Evolutionary conservation across 306 rosid species (phyloP).

Genomic region (Inga oerstediana): DNA sequence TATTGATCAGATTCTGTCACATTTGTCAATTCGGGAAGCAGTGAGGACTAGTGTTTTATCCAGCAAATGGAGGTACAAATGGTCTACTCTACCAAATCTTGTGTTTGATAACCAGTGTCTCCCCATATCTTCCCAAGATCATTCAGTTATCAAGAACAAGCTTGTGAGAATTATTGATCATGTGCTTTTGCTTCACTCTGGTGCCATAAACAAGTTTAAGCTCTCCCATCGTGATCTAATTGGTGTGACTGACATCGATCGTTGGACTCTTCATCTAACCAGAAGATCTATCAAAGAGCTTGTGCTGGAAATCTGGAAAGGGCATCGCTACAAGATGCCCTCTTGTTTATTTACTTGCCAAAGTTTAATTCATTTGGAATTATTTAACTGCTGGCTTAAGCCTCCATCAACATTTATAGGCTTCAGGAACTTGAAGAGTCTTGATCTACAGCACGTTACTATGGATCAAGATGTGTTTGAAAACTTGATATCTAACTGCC

Average conservation of each 20-base stretch:
- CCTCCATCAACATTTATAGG: constrained; percentile 61
- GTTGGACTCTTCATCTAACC: constrained; percentile 56
- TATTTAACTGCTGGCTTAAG: constrained; percentile 56
- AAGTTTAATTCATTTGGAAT: constrained; percentile 52
- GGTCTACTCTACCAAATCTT: constrained; percentile 51
- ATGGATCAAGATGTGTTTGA: constrained; percentile 59
- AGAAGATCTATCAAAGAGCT: constrained; percentile 55
- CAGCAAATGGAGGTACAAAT: constrained; percentile 71
- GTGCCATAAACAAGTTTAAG: constrained; percentile 53
- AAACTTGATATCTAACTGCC: constrained; percentile 53
- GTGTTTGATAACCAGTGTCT: constrained; percentile 56
- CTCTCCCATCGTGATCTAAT: constrained; percentile 55
- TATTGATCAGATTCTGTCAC: constrained; percentile 52
- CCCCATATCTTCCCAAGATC: constrained; percentile 37
- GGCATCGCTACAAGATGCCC: constrained; percentile 58
- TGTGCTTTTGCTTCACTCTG: constrained; percentile 67
- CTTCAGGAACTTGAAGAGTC: constrained; percentile 61
- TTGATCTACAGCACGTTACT: constrained; percentile 72
- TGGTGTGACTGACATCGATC: constrained; percentile 52
- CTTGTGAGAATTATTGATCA: constrained; percentile 61
- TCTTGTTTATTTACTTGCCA: constrained; percentile 55
- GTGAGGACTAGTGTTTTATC: constrained; percentile 67
- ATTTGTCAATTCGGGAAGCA: constrained; percentile 56
- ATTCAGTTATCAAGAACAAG: constrained; percentile 41
- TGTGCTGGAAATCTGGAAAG: constrained; percentile 64